These are phyloP conservation scores for Psilocybe tampanensis DNA, from an alignment of 768 basidiomycete species.

Conservation along the genomic window DNA sequence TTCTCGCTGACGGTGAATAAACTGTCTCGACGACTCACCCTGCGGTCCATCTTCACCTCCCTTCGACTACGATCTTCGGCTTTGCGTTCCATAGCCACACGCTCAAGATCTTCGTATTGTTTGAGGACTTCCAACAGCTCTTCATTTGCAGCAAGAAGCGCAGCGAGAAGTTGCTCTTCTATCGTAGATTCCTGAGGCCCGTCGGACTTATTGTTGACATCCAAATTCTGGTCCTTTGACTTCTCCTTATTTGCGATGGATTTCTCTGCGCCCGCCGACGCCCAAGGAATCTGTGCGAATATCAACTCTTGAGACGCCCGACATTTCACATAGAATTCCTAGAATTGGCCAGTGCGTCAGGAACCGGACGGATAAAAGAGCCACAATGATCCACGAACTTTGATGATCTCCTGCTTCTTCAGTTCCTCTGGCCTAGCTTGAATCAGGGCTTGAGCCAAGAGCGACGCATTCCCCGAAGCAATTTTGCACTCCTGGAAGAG, in stretches of 20 bases:
- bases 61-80: constrained; percentile 71
- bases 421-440: constrained; percentile 74
- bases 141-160: constrained; percentile 73
- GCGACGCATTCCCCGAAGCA: constrained; percentile 75
- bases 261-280: constrained; percentile 77
- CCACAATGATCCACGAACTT: constrained; percentile 42
- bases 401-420: constrained; percentile 63
- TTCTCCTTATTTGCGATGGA: constrained; percentile 47
- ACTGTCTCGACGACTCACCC: constrained; percentile 44
- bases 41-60: constrained; percentile 66
- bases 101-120: constrained; percentile 78
- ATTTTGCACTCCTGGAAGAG: constrained; percentile 86
- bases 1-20: neutral
- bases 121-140: constrained; percentile 68
- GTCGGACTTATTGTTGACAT: constrained; percentile 25
- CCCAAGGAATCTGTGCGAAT: constrained; percentile 90
- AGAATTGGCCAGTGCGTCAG: neutral
- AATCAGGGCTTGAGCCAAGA: constrained; percentile 72
- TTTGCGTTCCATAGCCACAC: constrained; percentile 64
- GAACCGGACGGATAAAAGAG: neutral
- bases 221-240: constrained; percentile 14
- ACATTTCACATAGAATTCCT: constrained; percentile 88
- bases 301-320: constrained; percentile 83
- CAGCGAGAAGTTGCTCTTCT: constrained; percentile 77
- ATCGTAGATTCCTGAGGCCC: constrained; percentile 49